A percentile compares a stretch with the other conserved stretches of the same genome.
Conservation (phyloP, 1,284 basidiomycete genomes). For the Apiotrichum veenhuisii region DNA sequence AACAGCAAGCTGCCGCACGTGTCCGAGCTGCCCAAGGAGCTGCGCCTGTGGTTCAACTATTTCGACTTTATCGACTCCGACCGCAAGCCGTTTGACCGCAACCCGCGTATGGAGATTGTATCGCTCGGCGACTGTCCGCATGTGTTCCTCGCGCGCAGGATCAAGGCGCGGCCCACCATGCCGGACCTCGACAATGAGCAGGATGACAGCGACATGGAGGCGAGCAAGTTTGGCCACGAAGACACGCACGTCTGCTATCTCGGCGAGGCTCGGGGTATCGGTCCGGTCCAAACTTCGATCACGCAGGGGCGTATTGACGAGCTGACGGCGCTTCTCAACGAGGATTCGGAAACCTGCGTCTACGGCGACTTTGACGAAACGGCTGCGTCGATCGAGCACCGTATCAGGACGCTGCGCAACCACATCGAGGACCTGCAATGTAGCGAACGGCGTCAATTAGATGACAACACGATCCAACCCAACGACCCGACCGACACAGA, state of each 20-base stretch:
- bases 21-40: conserved; percentile 27
- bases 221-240: conserved; percentile 81
- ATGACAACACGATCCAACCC: conserved; percentile 31
- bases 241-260: conserved; percentile 80
- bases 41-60: conserved; percentile 67
- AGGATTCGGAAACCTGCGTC: not conserved
- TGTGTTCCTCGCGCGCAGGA: conserved; percentile 74
- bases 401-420: conserved; percentile 28
- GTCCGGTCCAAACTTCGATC: conserved; percentile 66
- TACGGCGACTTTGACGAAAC: not conserved
- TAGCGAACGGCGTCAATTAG: conserved; percentile 31
- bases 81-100: conserved; percentile 57
- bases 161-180: conserved; percentile 38
- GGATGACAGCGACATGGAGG: conserved; percentile 44
- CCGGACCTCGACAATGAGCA: conserved; percentile 36
- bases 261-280: conserved; percentile 61
- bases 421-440: conserved; percentile 28
- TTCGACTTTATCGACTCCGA: conserved; percentile 83
- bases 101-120: conserved; percentile 66
- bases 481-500: not conserved
- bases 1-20: conserved; percentile 18
- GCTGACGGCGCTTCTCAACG: conserved; percentile 23
- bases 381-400: conserved; percentile 5
- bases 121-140: conserved; percentile 73
- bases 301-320: conserved; percentile 55